Conservation (phyloP, 1,284 basidiomycete species). For the Moniliella sp. region DNA sequence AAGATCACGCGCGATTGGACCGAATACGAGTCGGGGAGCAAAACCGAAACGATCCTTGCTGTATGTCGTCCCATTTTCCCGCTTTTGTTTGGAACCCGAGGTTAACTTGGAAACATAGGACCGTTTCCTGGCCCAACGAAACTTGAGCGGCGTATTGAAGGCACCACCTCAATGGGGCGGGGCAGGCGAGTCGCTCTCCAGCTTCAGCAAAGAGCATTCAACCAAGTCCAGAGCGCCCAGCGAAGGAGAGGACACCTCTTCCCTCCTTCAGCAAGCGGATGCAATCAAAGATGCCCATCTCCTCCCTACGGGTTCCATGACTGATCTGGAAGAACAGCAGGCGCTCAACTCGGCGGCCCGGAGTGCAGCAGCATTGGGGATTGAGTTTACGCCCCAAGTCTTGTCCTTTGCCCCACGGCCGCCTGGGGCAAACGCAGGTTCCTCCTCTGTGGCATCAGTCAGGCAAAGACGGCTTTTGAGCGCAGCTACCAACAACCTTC, state of each 20-base stretch:
- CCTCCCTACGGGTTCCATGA: background rate
- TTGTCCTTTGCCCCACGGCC: background rate
- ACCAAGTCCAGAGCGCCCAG: no score
- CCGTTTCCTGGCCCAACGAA: background rate
- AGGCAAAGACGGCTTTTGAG: background rate
- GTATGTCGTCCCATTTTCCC: no score
- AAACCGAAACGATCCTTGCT: background rate
- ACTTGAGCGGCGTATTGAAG: background rate
- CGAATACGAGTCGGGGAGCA: background rate
- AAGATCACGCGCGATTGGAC: background rate
- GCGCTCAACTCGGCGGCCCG: background rate
- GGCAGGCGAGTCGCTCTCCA: background rate
- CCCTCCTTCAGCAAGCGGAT: background rate
- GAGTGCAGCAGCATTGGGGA: background rate
- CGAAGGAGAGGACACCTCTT: no score
- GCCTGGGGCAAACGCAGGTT: background rate
- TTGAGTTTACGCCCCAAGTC: background rate
- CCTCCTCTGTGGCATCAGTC: background rate
- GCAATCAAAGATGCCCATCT: background rate
- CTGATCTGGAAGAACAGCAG: background rate
- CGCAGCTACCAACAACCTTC: background rate
- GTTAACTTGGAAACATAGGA: background rate
- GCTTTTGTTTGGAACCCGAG: background rate
- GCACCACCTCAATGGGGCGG: background rate
- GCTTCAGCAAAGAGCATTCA: no score